Evolutionary conservation across 2,329 filamentous ascomycete genomes (phyloP).

Genomic region (Helicocarpus griseus): DNA sequence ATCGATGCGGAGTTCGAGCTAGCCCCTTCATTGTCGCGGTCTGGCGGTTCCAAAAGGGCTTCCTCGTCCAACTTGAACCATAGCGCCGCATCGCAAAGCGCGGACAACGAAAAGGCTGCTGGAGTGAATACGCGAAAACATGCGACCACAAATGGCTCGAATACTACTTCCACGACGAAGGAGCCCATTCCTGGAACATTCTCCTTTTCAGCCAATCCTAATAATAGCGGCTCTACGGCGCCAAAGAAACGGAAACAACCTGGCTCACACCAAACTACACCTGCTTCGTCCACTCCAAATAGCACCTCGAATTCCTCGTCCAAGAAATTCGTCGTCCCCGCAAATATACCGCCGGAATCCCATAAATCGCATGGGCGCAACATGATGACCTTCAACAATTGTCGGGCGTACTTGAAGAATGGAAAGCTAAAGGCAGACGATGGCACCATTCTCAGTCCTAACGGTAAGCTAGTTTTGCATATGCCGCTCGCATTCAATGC

Average conservation of each 20-base stretch:
- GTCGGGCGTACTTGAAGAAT: slow-evolving; percentile 58
- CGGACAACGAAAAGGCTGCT: slow-evolving; percentile 30
- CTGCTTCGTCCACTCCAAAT: slow-evolving; percentile 19
- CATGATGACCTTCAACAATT: slow-evolving; percentile 77
- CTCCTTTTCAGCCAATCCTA: slow-evolving; percentile 45
- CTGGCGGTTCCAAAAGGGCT: slow-evolving; percentile 21
- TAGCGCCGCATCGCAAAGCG: slow-evolving; percentile 23
- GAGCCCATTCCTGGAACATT: slow-evolving; percentile 49
- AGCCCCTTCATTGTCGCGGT: slow-evolving; percentile 22
- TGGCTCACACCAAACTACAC: slow-evolving; percentile 25
- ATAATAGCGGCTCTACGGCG: slow-evolving; percentile 33
- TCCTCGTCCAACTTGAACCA: slow-evolving; percentile 18
- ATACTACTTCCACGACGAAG: slow-evolving; percentile 25
- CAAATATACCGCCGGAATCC: slow-evolving; percentile 18
- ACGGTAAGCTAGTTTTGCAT: slow-evolving; percentile 54
- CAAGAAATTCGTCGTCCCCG: slow-evolving; percentile 28
- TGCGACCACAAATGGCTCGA: slow-evolving; percentile 26
- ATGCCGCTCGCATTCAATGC: not conserved
- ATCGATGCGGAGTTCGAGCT: slow-evolving; percentile 81
- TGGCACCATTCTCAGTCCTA: slow-evolving; percentile 69
- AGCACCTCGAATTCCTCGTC: slow-evolving; percentile 15
- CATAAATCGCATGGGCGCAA: slow-evolving; percentile 40
- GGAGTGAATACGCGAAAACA: slow-evolving; percentile 32
- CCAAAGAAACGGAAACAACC: slow-evolving; percentile 83
- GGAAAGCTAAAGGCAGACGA: slow-evolving; percentile 81